Evolutionary conservation across 805 yeast species (phyloP), one percentile per base, ranked within the genome.

Genomic region (Candida vaughaniae): DNA sequence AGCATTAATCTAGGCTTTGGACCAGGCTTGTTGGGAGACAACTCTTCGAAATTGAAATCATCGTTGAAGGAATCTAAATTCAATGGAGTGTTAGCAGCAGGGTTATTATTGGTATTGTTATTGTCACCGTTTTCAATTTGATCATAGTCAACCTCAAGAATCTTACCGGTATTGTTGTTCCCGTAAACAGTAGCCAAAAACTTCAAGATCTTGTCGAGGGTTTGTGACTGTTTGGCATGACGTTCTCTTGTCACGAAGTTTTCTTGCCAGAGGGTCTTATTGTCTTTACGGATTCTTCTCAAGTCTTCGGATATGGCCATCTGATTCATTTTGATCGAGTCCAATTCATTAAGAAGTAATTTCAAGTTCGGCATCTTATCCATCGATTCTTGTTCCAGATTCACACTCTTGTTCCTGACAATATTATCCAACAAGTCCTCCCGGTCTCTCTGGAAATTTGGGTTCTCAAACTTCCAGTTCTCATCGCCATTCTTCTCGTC

Each of bases 201-300:
- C 49, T 93, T 77, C 51, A 93, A 63, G 34, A 93, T 91, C 46
- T 86, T 84, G 46, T 89, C 95, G 38, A 93, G 69, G 16, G 96
- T 87, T 45, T 85, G 91, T 27, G 91, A 80, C 56, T 93, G 98
- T 22, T 81, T 73, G 50, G 83, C 78, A 58, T 90, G 86, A 46
- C 90, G 77, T 56, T 91, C 97, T 36, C 97, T 72, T 5, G 91
- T 82, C 40, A 80, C 64, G 55, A 74, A 81, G 52, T 88, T 83
- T 55, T 93, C 98, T 43, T 83, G 82, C 99, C 99, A 93, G 30
- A 93, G 63, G 51, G 87, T 60, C 56, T 87, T 91, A 62, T 91
- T 93, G 55, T 93, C 98, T 42, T 82, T 82, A 41, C 89, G 74
- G 25, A 93, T 79, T 40, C 97, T 72, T 48, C 83, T 69, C 44